Evolutionary conservation across 805 yeast species (phyloP).

Genomic region (Metschnikowia gruessii): DNA sequence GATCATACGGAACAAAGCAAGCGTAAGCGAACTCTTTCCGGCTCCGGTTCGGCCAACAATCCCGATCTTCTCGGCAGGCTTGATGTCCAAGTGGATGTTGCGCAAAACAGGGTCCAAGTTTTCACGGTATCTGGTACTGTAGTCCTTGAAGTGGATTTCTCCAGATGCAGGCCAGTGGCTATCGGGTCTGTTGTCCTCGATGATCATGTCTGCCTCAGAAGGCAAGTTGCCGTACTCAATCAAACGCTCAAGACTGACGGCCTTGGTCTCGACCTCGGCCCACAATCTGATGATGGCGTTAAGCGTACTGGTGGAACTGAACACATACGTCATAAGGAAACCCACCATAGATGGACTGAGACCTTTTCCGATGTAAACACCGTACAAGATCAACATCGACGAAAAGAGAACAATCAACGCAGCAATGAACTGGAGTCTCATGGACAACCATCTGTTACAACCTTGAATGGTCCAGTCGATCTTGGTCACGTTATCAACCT

Average conservation of each 20-base stretch:
- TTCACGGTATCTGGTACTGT: constrained; percentile 26
- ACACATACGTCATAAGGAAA: constrained; percentile 36
- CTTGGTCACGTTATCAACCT: constrained; percentile 26
- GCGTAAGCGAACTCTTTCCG: constrained; percentile 29
- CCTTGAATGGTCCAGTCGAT: constrained; percentile 24
- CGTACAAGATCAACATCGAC: constrained; percentile 27
- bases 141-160: constrained; percentile 23
- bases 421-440: constrained; percentile 38
- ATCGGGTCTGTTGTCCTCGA: constrained; percentile 32
- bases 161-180: constrained; percentile 26
- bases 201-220: constrained; percentile 18
- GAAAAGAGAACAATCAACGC: constrained; percentile 31
- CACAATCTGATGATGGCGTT: constrained; percentile 33
- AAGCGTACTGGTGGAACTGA: constrained; percentile 31
- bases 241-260: constrained; percentile 37
- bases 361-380: constrained; percentile 23
- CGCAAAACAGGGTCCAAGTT: constrained; percentile 27
- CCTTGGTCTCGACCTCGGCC: constrained; percentile 35
- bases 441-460: constrained; percentile 36
- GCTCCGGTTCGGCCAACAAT: constrained; percentile 34
- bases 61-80: constrained; percentile 27
- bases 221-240: constrained; percentile 35
- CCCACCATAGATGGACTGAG: constrained; percentile 37
- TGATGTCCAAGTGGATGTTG: constrained; percentile 23
- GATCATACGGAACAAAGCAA: constrained; percentile 29